phyloP scores from a whole-genome alignment of 108 stramenopile genomes.

The Nitzschia sp. region DNA sequence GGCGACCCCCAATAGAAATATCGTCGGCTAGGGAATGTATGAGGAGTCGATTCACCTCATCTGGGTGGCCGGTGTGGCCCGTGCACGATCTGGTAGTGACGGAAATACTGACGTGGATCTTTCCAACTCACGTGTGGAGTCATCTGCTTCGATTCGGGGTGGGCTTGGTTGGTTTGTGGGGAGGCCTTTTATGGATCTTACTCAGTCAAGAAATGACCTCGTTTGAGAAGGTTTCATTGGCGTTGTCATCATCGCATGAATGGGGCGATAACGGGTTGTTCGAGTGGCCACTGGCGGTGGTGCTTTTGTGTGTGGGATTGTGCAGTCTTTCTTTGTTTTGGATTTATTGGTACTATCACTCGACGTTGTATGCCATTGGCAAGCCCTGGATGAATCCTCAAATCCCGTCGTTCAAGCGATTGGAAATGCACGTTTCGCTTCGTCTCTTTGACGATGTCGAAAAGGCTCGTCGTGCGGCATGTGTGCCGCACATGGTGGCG shows the following conservation, averaged over 20 bases:
- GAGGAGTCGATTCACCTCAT: background rate
- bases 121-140: constrained; percentile 33
- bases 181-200: background rate
- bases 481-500: constrained; percentile 38
- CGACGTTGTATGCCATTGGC: constrained; percentile 1
- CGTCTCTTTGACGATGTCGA: constrained; percentile 25
- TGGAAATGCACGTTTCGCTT: constrained; percentile 49
- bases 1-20: no score
- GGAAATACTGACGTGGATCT: constrained; percentile 29
- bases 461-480: constrained; percentile 46
- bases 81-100: constrained; percentile 39
- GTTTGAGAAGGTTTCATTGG: no score
- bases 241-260: no score
- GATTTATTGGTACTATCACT: background rate
- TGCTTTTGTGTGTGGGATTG: no score
- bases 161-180: constrained; percentile 5
- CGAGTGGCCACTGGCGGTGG: no score
- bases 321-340: no score
- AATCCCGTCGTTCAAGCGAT: constrained; percentile 33
- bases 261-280: no score
- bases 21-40: no score
- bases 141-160: constrained; percentile 31
- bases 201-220: no score
- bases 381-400: constrained; percentile 64
- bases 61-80: background rate